Conservation (phyloP, 2,329 filamentous ascomycete species). For the Aquanectria penicillioides region DNA sequence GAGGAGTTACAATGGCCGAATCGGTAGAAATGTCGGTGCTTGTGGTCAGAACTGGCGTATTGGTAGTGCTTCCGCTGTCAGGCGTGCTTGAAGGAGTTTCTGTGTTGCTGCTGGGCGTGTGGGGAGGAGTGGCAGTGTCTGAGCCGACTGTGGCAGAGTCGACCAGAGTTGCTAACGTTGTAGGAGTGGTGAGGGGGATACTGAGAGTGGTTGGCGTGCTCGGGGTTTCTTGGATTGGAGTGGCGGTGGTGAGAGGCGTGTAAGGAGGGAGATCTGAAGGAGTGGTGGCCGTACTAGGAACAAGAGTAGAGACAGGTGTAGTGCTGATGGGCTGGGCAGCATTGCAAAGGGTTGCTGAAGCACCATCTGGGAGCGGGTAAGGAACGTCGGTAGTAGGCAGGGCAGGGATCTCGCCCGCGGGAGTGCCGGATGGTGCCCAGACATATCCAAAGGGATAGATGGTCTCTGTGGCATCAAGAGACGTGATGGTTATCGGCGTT, state of each 20-base stretch:
- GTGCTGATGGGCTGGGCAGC: neutral
- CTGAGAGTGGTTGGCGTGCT: neutral
- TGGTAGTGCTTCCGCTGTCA: too few relatives aligned
- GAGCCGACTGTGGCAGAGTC: neutral
- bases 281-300: neutral
- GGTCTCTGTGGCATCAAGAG: neutral
- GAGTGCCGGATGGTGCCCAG: constrained; percentile 16
- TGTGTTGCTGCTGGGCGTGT: too few relatives aligned
- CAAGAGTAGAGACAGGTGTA: neutral
- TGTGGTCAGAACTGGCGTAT: too few relatives aligned
- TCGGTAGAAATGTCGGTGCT: neutral
- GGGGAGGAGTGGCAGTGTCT: neutral
- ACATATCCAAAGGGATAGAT: constrained; percentile 24
- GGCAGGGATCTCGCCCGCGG: constrained; percentile 4
- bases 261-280: neutral
- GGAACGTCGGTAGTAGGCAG: constrained; percentile 12
- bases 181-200: neutral
- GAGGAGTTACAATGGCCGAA: too few relatives aligned
- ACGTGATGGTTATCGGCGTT: constrained; percentile 5
- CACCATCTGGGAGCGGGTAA: constrained; percentile 8
- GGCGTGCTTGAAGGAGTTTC: too few relatives aligned
- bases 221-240: neutral
- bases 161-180: neutral
- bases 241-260: neutral
- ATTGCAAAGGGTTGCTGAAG: constrained; percentile 3